Base-by-base conservation (phyloP, 208 protist genomes). In the Leishmania mexicana region DNA sequence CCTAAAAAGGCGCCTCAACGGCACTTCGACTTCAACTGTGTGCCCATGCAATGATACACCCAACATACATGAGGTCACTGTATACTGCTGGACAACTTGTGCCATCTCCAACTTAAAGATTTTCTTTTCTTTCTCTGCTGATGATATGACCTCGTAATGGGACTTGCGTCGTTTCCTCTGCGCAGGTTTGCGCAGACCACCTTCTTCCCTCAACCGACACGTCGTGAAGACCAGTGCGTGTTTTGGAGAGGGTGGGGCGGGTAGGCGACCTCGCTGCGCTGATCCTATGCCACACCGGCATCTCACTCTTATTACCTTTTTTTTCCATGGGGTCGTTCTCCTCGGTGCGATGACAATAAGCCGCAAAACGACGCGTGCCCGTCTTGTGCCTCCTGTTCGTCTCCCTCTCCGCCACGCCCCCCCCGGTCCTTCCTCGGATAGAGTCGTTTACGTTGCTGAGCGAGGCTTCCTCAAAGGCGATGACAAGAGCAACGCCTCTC, bases 51-150 rank as follows among this genome's bases (percentile, higher is more conserved):
- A 42, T 38, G 42, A 47, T 13, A 10, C 45, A 45, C 47, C 21
- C 19, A n/a, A 24, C 57, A 24, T 75, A n/a, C 38, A 80, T 31
- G 73, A 42, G 54, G 64, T 73, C 51, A 74, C 3, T 83, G 24
- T 79, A 11, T 42, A 79, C 40, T 19, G 31, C 40, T 73, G 17
- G 19, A 31, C 45, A 75, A 31, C 54, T 73, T 78, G 49, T 78
- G 7, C 15, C 42, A 51, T 82, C 28, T 47, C 78, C 76, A 72
- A 31, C 60, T 77, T 85, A 42, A 38, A 38, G 10, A 51, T 67
- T 51, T 68, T 78, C 24, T 35, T 21, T 21, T 38, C 57, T 40
- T 11, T 70, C 19, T 28, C 74, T 77, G n/a, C 47, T 77, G 31
- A 65, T 42, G 62, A 40, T 31, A 40, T 40, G 3, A 0, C 31